Percentiles rank a stretch among this genome's conserved stretches.
Conservation (phyloP, 2,329 filamentous ascomycete genomes). For the Ophidiomyces ophidiicola region DNA sequence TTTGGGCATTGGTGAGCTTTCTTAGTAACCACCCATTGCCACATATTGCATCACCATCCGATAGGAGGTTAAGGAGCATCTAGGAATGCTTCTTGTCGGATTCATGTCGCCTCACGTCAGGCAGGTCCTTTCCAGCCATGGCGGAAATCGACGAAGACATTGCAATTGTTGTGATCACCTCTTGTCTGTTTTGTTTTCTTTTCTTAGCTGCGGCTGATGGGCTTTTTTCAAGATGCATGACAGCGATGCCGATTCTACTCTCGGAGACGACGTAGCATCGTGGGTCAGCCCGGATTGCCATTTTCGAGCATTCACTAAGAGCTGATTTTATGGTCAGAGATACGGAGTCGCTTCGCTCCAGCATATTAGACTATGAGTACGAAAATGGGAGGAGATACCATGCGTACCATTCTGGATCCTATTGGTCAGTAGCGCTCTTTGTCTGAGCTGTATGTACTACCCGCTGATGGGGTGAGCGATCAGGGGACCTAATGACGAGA, state of each 20-base stretch:
- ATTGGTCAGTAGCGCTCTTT: conserved; percentile 5
- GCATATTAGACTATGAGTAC: conserved; percentile 9
- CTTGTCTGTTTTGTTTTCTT: background rate
- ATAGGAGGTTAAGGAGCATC: too few species aligned
- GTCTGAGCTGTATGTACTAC: background rate
- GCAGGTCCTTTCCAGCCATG: too few species aligned
- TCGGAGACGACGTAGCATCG: background rate
- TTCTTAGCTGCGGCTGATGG: background rate
- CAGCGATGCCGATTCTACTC: background rate
- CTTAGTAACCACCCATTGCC: too few species aligned
- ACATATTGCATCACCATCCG: too few species aligned
- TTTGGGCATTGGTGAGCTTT: too few species aligned
- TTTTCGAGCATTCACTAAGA: background rate
- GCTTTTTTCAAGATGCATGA: background rate
- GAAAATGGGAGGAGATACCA: conserved; percentile 12
- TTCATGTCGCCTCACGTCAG: too few species aligned
- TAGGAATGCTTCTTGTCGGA: too few species aligned
- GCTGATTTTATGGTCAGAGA: background rate
- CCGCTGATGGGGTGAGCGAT: background rate
- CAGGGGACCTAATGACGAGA: conserved; percentile 17
- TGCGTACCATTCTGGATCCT: conserved; percentile 11
- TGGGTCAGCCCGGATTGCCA: background rate
- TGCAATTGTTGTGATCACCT: conserved; percentile 4
- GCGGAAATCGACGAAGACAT: conserved; percentile 4
- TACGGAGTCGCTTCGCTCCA: conserved; percentile 8